phyloP scores from a whole-genome alignment of 176 grass and related monocot species.

The Tillandsia leiboldiana region DNA sequence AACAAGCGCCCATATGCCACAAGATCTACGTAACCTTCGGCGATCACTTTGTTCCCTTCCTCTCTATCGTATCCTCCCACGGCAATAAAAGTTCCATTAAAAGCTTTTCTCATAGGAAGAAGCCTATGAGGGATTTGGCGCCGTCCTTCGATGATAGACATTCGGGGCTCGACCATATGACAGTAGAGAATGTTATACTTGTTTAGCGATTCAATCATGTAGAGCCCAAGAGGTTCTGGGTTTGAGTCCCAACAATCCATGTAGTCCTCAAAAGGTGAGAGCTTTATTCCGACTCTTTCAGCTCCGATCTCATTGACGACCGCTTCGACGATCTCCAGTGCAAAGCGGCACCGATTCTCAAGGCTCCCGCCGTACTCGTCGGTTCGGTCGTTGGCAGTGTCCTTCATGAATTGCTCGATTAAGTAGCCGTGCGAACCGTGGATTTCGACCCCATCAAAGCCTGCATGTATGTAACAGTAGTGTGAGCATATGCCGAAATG shows the following conservation, averaged over 20 bases:
- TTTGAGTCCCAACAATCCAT: slow-evolving; percentile 36
- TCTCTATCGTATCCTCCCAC: slow-evolving; percentile 29
- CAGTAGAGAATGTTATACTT: slow-evolving; percentile 26
- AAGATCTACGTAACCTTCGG: slow-evolving; percentile 31
- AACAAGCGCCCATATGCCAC: slow-evolving; percentile 14
- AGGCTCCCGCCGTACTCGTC: slow-evolving; percentile 14
- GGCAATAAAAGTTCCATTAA: slow-evolving; percentile 31
- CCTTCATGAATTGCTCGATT: slow-evolving; percentile 16
- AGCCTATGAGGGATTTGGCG: slow-evolving; percentile 21
- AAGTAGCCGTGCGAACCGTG: slow-evolving; percentile 9
- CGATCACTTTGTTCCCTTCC: slow-evolving; percentile 38
- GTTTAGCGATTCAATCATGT: slow-evolving; percentile 24
- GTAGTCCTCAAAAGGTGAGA: slow-evolving; percentile 22
- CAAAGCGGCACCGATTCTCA: slow-evolving; percentile 12
- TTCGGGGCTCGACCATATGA: slow-evolving; percentile 28
- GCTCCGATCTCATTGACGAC: background rate
- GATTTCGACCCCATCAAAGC: slow-evolving; percentile 3
- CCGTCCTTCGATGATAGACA: slow-evolving; percentile 9
- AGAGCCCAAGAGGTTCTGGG: slow-evolving; percentile 19
- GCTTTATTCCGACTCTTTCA: background rate
- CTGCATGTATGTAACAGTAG: background rate
- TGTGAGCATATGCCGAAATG: background rate
- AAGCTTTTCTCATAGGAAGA: slow-evolving; percentile 27
- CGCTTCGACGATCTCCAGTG: background rate
- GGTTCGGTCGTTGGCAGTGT: slow-evolving; percentile 5